These are phyloP conservation scores for Paratinospora sagittata DNA, from an alignment of 164 flowering plant species.

Conservation along the genomic window DNA sequence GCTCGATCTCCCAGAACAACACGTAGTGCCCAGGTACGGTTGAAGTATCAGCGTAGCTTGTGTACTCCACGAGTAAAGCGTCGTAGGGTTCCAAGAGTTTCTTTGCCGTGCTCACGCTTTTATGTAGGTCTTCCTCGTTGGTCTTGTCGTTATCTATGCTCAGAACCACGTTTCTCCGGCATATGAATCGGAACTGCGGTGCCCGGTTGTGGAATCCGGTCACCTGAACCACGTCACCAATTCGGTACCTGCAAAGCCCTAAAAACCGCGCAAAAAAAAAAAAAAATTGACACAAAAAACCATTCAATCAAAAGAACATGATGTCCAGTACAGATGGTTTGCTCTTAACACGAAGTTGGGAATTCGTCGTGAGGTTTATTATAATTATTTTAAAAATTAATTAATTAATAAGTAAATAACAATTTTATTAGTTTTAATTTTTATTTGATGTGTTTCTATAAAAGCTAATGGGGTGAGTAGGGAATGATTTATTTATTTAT, in stretches of 20 bases:
- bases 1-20: conserved; percentile 62
- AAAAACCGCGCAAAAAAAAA: background rate
- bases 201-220: conserved; percentile 71
- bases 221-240: conserved; percentile 83
- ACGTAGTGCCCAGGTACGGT: conserved; percentile 85
- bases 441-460: too few species aligned
- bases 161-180: conserved; percentile 63
- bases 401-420: too few species aligned
- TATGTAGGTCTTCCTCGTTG: conserved; percentile 80
- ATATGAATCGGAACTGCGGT: conserved; percentile 77
- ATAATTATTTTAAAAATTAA: too few species aligned
- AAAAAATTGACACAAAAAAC: background rate
- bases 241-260: conserved; percentile 65
- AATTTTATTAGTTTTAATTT: too few species aligned
- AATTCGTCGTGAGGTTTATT: too few species aligned
- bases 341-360: too few species aligned
- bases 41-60: conserved; percentile 69
- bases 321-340: too few species aligned
- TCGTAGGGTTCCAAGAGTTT: conserved; percentile 49
- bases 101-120: conserved; percentile 49
- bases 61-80: conserved; percentile 68
- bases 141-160: conserved; percentile 86
- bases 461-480: too few species aligned
- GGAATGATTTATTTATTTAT: too few species aligned
- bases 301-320: too few species aligned